phyloP scores from a whole-genome alignment of 371 early-diverging fungal species.

The Mucor ambiguus region DNA sequence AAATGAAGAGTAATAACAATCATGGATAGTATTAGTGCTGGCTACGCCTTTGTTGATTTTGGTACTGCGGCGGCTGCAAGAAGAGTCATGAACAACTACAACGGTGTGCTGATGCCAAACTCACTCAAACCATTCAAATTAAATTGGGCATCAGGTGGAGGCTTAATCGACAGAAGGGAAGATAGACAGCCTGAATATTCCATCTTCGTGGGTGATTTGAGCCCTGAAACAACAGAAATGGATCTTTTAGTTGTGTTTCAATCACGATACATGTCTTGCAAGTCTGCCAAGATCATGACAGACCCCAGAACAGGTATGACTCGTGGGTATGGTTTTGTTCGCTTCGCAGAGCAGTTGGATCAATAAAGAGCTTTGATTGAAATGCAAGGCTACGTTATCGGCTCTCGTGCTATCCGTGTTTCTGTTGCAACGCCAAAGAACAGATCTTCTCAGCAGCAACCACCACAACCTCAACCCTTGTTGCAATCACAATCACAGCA shows the following conservation, averaged over 20 bases:
- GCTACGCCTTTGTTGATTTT: constrained; percentile 78
- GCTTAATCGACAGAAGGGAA: constrained; percentile 40
- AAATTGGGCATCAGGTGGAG: constrained; percentile 87
- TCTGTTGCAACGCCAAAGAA: constrained; percentile 83
- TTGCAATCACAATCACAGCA: constrained; percentile 1
- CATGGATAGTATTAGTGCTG: constrained; percentile 45
- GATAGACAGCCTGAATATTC: constrained; percentile 66
- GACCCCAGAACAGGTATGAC: constrained; percentile 71
- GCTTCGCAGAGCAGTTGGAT: constrained; percentile 69
- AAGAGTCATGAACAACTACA: constrained; percentile 62
- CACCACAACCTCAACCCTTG: constrained; percentile 29
- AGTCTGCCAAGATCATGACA: constrained; percentile 80
- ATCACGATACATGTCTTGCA: constrained; percentile 62
- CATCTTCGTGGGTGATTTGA: constrained; percentile 84
- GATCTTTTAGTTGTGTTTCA: constrained; percentile 59
- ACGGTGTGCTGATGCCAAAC: constrained; percentile 77
- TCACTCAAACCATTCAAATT: constrained; percentile 77
- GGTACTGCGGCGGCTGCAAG: constrained; percentile 58
- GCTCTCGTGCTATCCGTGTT: constrained; percentile 81
- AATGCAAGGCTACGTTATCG: constrained; percentile 71
- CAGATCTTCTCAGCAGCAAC: constrained; percentile 11
- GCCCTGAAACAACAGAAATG: constrained; percentile 66
- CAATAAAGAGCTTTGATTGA: constrained; percentile 72
- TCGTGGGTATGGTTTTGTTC: constrained; percentile 81
- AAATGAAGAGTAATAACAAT: not conserved